phyloP scores from a whole-genome alignment of 1,284 basidiomycete species.

The Schizopora paradoxa region DNA sequence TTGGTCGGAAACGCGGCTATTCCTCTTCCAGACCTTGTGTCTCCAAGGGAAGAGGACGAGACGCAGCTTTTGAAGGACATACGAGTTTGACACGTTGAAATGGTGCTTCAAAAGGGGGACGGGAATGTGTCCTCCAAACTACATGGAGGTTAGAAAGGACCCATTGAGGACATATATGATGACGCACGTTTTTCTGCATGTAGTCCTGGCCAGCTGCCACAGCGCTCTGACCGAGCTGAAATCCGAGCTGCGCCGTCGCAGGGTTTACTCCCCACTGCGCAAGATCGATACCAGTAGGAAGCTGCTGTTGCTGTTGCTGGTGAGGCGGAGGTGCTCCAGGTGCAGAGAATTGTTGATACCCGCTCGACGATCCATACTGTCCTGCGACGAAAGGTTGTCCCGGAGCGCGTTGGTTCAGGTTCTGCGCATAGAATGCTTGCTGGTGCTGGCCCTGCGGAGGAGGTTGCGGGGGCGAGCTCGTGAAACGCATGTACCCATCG shows the following conservation, averaged over 20 bases:
- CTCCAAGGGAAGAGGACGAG: constrained; percentile 96
- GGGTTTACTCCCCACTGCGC: constrained; percentile 84
- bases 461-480: constrained; percentile 47
- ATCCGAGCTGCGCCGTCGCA: constrained; percentile 92
- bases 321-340: constrained; percentile 12
- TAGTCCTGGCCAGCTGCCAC: constrained; percentile 94
- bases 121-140: constrained; percentile 81
- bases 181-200: constrained; percentile 85
- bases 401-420: constrained; percentile 11
- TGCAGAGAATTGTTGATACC: no score
- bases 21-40: constrained; percentile 79
- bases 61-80: constrained; percentile 88
- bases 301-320: constrained; percentile 18
- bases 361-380: no score
- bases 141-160: constrained; percentile 9
- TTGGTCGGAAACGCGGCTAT: constrained; percentile 55
- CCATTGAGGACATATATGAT: neutral
- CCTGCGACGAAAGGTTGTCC: constrained; percentile 1
- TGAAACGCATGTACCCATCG: constrained; percentile 71
- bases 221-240: constrained; percentile 92
- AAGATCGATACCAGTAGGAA: constrained; percentile 38
- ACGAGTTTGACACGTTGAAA: constrained; percentile 96
- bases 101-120: constrained; percentile 82
- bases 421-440: constrained; percentile 12
- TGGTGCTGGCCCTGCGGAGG: constrained; percentile 26